These are phyloP conservation scores for Barnettozyma wickerhamii DNA, from an alignment of 805 yeast species.

Conservation along the genomic window DNA sequence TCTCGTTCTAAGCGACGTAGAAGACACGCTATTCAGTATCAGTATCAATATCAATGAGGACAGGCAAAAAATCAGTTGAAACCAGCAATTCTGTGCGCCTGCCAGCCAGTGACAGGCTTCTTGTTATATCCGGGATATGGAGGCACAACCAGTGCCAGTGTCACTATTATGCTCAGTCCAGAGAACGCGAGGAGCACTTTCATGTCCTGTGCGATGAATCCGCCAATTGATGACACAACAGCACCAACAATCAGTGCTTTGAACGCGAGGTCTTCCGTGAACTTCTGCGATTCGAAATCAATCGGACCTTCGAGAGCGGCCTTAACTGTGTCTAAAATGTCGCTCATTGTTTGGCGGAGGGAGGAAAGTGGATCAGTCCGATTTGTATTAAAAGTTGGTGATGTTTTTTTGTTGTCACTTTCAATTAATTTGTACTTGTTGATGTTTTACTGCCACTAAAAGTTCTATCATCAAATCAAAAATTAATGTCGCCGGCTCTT, in stretches of 20 bases:
- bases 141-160: slow-evolving; percentile 44
- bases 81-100: slow-evolving; percentile 4
- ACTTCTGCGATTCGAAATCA: slow-evolving; percentile 29
- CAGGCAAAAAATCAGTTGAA: not conserved
- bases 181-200: slow-evolving; percentile 34
- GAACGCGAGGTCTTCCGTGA: slow-evolving; percentile 16
- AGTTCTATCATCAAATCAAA: not conserved
- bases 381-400: too few relatives aligned
- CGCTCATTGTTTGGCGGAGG: slow-evolving; percentile 26
- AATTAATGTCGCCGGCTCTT: too few relatives aligned
- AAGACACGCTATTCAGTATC: too few relatives aligned
- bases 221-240: slow-evolving; percentile 40
- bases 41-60: too few relatives aligned
- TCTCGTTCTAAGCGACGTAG: too few relatives aligned
- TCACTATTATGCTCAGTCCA: slow-evolving; percentile 30
- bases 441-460: too few relatives aligned
- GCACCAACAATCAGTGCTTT: slow-evolving; percentile 21
- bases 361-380: too few relatives aligned
- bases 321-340: slow-evolving; percentile 24
- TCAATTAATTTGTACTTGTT: too few relatives aligned
- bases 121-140: slow-evolving; percentile 54
- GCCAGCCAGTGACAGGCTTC: slow-evolving; percentile 19
- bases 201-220: slow-evolving; percentile 45
- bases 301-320: slow-evolving; percentile 28
- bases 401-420: too few relatives aligned